Evolutionary conservation across 2,329 filamentous ascomycete species (phyloP).

Genomic region (Raffaelea ambrosiae): DNA sequence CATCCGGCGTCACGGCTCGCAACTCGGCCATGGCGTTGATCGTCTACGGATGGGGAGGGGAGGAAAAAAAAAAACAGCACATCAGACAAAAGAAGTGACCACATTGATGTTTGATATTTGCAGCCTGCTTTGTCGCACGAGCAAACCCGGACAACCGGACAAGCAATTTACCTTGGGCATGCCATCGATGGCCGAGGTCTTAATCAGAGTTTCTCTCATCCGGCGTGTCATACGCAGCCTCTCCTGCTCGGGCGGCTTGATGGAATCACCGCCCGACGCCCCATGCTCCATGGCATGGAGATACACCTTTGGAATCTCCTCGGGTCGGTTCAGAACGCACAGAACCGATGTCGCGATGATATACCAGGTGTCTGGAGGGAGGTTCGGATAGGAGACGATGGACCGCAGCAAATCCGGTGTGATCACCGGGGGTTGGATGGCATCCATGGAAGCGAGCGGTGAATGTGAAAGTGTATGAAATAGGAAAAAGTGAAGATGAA

Average conservation of each 20-base stretch:
- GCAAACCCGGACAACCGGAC: no score
- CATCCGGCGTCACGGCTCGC: constrained; percentile 30
- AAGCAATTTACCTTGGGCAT: constrained; percentile 39
- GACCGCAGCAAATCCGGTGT: constrained; percentile 32
- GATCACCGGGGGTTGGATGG: constrained; percentile 14
- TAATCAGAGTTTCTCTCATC: constrained; percentile 40
- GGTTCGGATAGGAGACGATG: constrained; percentile 28
- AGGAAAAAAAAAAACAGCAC: not conserved
- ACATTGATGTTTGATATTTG: no score
- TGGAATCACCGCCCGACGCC: constrained; percentile 13
- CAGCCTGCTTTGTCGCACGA: no score
- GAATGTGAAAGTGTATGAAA: no score
- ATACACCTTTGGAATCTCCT: constrained; percentile 37
- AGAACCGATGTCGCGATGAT: constrained; percentile 36
- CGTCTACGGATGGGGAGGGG: constrained; percentile 19
- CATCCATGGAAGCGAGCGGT: constrained; percentile 10
- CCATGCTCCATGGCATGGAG: constrained; percentile 28
- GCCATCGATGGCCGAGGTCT: constrained; percentile 37
- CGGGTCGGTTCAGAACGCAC: constrained; percentile 37
- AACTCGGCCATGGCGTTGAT: constrained; percentile 39
- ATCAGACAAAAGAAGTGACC: not conserved
- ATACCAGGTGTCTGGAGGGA: constrained; percentile 40
- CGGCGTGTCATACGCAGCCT: constrained; percentile 34
- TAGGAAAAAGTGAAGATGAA: no score
- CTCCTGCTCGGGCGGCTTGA: constrained; percentile 22